Percentiles rank a stretch among this genome's conserved stretches.
These are phyloP conservation scores for Fagopyrum esculentum DNA, from an alignment of 148 eudicot genomes.

Conservation along the genomic window DNA sequence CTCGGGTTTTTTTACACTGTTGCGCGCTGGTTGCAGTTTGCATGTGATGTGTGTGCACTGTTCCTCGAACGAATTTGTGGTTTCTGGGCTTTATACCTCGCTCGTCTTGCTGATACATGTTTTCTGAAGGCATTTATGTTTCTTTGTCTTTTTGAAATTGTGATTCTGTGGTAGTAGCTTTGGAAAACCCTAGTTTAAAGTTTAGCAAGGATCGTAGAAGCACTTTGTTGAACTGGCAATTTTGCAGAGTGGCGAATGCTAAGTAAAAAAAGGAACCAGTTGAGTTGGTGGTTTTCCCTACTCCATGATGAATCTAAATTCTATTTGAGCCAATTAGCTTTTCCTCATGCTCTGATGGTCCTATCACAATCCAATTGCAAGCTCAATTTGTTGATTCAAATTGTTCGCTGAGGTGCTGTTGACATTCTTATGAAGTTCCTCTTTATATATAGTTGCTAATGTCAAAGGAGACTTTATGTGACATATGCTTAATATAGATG, in stretches of 20 bases:
- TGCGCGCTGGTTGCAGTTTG: neutral
- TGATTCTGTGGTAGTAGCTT: neutral
- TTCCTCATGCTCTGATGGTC: neutral
- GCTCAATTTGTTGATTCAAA: neutral
- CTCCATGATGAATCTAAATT: neutral
- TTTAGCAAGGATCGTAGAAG: neutral
- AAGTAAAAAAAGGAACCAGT: neutral
- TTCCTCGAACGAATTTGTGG: neutral
- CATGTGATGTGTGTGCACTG: slow-evolving; percentile 6
- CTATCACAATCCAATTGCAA: neutral
- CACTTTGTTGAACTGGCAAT: neutral
- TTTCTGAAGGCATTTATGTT: neutral
- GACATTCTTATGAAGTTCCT: neutral
- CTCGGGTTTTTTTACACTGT: neutral
- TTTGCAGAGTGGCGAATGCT: neutral
- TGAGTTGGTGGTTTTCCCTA: neutral
- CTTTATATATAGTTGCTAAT: neutral
- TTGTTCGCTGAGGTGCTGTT: neutral
- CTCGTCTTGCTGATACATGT: neutral
- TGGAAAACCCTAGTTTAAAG: neutral
- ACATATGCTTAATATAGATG: neutral
- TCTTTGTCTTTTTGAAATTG: neutral
- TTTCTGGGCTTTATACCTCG: neutral
- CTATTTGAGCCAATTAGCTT: neutral
- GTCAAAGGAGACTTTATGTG: neutral